Conservation (phyloP, 2,329 filamentous ascomycete species). For the Dothistroma pini region DNA sequence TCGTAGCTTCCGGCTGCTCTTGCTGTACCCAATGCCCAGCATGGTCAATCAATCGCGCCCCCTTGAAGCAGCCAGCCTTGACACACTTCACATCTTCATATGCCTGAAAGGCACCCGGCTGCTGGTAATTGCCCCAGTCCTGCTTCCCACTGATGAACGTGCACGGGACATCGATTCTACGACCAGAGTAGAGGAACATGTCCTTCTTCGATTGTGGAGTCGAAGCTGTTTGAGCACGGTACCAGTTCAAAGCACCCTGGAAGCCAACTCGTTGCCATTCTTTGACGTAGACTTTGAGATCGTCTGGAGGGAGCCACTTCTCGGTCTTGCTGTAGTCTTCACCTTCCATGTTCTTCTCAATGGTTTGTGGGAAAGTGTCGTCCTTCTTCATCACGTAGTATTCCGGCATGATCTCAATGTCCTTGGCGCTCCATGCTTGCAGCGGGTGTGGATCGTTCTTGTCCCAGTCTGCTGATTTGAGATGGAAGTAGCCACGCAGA, state of each 20-base stretch:
- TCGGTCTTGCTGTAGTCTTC: constrained; percentile 48
- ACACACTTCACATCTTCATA: constrained; percentile 43
- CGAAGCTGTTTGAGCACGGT: constrained; percentile 54
- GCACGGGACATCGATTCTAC: constrained; percentile 58
- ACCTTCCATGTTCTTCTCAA: constrained; percentile 53
- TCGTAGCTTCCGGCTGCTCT: constrained; percentile 57
- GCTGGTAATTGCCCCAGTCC: constrained; percentile 68
- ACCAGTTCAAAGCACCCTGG: constrained; percentile 65
- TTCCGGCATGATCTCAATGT: constrained; percentile 58
- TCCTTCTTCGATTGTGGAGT: constrained; percentile 47
- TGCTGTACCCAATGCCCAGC: constrained; percentile 70
- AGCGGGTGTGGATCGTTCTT: constrained; percentile 50
- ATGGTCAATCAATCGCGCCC: constrained; percentile 52
- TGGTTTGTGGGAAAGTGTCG: constrained; percentile 56
- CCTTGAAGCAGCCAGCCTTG: constrained; percentile 49
- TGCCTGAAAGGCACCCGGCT: constrained; percentile 60
- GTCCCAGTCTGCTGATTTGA: constrained; percentile 62
- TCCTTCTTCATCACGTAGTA: constrained; percentile 65
- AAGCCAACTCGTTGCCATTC: constrained; percentile 63
- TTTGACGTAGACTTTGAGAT: constrained; percentile 56
- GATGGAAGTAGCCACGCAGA: constrained; percentile 63
- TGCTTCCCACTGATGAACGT: constrained; percentile 58
- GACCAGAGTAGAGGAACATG: constrained; percentile 56
- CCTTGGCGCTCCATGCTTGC: constrained; percentile 53
- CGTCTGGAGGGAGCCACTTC: constrained; percentile 56